Evolutionary conservation across 495 filamentous ascomycete genomes (phyloP).

Genomic region (Clavariopsis aquatica): DNA sequence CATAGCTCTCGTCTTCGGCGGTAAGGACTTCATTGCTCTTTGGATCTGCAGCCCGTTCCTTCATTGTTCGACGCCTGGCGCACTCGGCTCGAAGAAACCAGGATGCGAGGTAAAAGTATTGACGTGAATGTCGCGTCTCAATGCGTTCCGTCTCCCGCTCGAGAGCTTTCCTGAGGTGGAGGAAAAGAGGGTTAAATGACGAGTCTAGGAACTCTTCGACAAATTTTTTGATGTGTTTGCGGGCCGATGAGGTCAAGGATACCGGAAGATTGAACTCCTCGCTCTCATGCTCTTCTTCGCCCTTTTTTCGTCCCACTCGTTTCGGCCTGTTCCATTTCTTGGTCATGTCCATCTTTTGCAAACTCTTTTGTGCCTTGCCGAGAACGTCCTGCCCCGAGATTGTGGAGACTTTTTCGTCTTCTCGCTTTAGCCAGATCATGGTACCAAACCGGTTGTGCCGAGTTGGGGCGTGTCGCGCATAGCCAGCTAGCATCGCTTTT

Average conservation of each 20-base stretch:
- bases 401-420: slow-evolving; percentile 73
- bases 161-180: slow-evolving; percentile 81
- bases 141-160: slow-evolving; percentile 89
- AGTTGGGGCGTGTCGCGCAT: slow-evolving; percentile 78
- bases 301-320: slow-evolving; percentile 56
- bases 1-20: slow-evolving; percentile 75
- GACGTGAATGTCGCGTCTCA: slow-evolving; percentile 63
- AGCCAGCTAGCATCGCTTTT: slow-evolving; percentile 71
- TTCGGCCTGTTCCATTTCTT: slow-evolving; percentile 89
- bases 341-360: slow-evolving; percentile 82
- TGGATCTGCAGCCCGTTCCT: slow-evolving; percentile 39
- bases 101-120: slow-evolving; percentile 89
- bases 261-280: slow-evolving; percentile 76
- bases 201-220: slow-evolving; percentile 95
- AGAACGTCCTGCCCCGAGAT: slow-evolving; percentile 86
- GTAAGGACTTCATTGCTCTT: slow-evolving; percentile 31
- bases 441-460: slow-evolving; percentile 94
- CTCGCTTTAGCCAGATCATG: slow-evolving; percentile 94
- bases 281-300: slow-evolving; percentile 59
- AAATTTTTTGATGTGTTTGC: slow-evolving; percentile 72
- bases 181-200: slow-evolving; percentile 91
- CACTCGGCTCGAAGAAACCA: slow-evolving; percentile 96
- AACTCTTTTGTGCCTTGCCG: slow-evolving; percentile 67
- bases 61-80: slow-evolving; percentile 62
- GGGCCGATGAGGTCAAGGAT: slow-evolving; percentile 66